Base-by-base conservation (phyloP, 306 rosid species). In the Oxytropis ochrocephala region DNA sequence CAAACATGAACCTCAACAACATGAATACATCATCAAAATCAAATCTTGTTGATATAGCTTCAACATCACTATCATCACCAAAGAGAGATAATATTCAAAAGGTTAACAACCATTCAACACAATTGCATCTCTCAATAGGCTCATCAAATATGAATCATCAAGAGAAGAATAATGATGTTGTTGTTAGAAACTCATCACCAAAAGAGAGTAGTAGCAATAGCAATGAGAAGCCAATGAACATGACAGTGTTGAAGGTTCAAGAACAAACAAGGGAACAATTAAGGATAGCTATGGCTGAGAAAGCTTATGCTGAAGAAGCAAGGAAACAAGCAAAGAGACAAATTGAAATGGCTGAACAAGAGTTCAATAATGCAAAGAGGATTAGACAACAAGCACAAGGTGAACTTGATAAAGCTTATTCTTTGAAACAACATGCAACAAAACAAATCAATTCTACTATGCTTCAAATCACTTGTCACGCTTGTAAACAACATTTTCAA, bases 381-480 rank as follows among this genome's bases (percentile, higher is more conserved):
- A 83, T 89, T 8, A 81, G 97, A 44, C 96, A 88, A 39, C 96
- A 90, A 60, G 99, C 99, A 4, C 92, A 84, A 19, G 70, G 67
- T 2, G 99, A 95, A 73, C 72, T 91, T 3, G 96, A 91, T 67
- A 91, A 77, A 67, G 99, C 99, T 0, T 87, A 75, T 5, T 81
- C 88, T 6, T 68, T 95, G 36, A 91, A 91, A 70, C 86, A 85
- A 29, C 89, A 85, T 43, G 99, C 97, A 19, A 71, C 84, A 50
- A 88, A 87, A 52, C 87, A 84, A 73, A 81, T 95, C 47, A 89
- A 85, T 74, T 95, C 97, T 1, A 87, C 95, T 10, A 67, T 95
- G 75, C 92, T 91, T 19, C 97, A 91, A 70, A 83, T 95, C 80
- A 95, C 99, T n/a, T 91, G 99, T 63, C 96, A 85, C 10, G 69